Evolutionary conservation across 768 basidiomycete genomes (phyloP), one percentile per base, ranked within the genome.

Genomic region (Lentinula detonsa): DNA sequence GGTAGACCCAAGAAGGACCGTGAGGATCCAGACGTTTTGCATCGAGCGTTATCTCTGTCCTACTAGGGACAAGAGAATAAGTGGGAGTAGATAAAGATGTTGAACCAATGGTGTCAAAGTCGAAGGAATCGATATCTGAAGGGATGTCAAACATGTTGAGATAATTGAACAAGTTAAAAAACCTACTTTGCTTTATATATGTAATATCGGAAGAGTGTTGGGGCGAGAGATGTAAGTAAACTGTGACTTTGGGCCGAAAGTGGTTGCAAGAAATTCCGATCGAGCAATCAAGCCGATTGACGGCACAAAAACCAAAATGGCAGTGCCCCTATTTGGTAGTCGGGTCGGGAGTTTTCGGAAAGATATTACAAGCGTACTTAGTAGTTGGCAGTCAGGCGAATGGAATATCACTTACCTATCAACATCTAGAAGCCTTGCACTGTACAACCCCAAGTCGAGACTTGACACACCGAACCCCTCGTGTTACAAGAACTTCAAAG

Each of bases 41-140:
- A 43, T 56, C 55, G 40, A 59, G 35, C 16, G 57, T 18, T 7
- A 59, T 50, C 33, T 59, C 57, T 34, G 43, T 48, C 43, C 45
- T 34, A 34, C 46, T 59, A 16, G 57, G 57, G 16, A 59, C 34
- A 35, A 9, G 46, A 33, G 57, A 45, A n/a, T 59, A 59, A 31
- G 33, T 13, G 4, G 57, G 57, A 13, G 55, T 40, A 33, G 55
- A 43, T 56, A 56, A 6, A 28, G 55, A 43, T 21, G 55, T 56
- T 16, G 55, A 40, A 31, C 40, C 21, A 40, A 23, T 16, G 40
- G 23, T 33, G 23, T 56, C 55, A 2, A 28, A 28, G 28, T 56
- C 55, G 40, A 40, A 35, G 31, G 40, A 40, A n/a, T 28, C 37
- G 11, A 39, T 39, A 5, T 42, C 39, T 28, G 9, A 7, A 42